Evolutionary conservation across 2,329 filamentous ascomycete genomes (phyloP), one percentile per base, ranked within the genome.

Genomic region (Botrytis fragariae): DNA sequence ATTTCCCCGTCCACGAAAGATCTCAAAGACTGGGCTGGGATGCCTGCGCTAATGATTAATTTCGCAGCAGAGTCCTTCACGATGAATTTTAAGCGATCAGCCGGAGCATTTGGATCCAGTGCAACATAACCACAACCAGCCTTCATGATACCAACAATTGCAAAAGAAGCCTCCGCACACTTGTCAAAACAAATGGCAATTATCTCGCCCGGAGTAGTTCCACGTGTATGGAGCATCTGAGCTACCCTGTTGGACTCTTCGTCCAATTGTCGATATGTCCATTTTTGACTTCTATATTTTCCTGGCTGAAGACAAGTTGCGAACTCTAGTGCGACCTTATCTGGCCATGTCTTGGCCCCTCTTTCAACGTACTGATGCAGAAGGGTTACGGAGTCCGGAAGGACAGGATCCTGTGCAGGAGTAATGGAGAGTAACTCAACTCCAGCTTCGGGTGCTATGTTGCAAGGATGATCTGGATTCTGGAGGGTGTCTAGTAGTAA

Each of bases 321-420:
- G 80, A 97, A 97, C 76, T 97, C 91, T 1, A 98, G 86, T 0
- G 95, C 95, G 4, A 84, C 82, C 57, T 86, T 89, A 0, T 89
- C 78, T 0, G 94, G 92, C 32, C 85, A 82, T 0, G 82, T 77
- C 0, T 75, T 51, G 0, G 91, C 90, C 45, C 89, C 89, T 0
- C 81, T 76, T 79, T 97, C 93, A 9, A 97, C 90, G 74, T 97
- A 92, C 73, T 95, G 85, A 79, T 98, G 94, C 9, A 97, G 83
- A 4, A 95, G 84, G 2, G 80, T 78, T 0, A 90, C 86, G 0
- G 90, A 88, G 0, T 74, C 74, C 12, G 86, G 82, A 8, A 98
- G 84, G 0, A 84, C 83, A 0, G 84, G 80, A 12, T 89, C 83
- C 69, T 86, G 85, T 0, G 94, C 86, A 4, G 93, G 89, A 0